These are phyloP conservation scores for Magnolia sinica DNA, from an alignment of 164 flowering plant genomes.

Conservation along the genomic window DNA sequence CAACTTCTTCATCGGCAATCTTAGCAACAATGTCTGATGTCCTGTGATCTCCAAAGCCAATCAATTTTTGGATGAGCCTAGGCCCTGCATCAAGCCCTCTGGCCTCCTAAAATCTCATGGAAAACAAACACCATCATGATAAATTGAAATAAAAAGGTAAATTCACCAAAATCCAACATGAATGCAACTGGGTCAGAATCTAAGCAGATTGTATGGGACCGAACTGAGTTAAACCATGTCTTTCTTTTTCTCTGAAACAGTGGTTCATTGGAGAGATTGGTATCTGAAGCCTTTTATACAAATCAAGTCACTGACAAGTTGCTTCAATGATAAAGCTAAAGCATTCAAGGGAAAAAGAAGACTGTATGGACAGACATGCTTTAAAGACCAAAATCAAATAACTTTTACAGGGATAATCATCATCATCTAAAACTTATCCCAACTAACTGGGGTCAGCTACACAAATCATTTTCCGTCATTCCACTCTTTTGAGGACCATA, in stretches of 20 bases:
- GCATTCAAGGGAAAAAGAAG: too few species aligned
- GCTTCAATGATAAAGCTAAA: neutral
- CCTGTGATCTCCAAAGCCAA: constrained; percentile 84
- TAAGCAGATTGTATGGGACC: neutral
- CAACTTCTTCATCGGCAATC: constrained; percentile 94
- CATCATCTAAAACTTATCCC: too few species aligned
- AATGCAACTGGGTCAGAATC: neutral
- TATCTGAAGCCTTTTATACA: neutral
- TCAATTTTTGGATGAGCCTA: constrained; percentile 68
- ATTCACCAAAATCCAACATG: neutral
- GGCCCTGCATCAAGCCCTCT: constrained; percentile 99
- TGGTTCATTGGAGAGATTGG: neutral
- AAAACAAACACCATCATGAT: neutral
- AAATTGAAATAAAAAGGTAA: neutral
- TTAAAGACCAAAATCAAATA: too few species aligned
- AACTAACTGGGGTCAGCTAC: too few species aligned
- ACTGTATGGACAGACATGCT: too few species aligned
- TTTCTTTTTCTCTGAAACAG: neutral
- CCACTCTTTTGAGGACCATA: too few species aligned
- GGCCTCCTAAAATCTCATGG: constrained; percentile 61
- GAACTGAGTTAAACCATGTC: neutral
- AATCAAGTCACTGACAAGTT: neutral
- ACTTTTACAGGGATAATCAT: too few species aligned
- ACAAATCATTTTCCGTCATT: too few species aligned
- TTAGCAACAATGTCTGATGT: constrained; percentile 72